Percentiles rank a stretch among this genome's conserved stretches.
Conservation (phyloP, 2,329 filamentous ascomycete species). For the Neofusicoccum umdonicola region DNA sequence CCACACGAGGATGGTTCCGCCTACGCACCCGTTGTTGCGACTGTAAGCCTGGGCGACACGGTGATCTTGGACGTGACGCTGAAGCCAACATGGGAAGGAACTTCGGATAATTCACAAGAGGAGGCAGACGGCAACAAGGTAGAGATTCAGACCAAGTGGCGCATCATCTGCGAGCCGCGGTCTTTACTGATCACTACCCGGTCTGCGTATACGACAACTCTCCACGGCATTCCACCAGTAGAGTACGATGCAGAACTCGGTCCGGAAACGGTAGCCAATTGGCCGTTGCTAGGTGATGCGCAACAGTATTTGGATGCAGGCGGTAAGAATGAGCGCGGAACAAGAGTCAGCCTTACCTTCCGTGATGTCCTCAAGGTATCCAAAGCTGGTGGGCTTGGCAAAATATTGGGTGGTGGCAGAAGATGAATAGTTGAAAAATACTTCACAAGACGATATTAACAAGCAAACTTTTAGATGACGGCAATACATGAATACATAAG, state of each 20-base stretch:
- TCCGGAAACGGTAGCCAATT: constrained; percentile 62
- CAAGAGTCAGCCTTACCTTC: constrained; percentile 74
- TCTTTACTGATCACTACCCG: constrained; percentile 73
- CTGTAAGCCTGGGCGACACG: constrained; percentile 76
- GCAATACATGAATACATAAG: not conserved
- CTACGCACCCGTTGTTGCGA: constrained; percentile 86
- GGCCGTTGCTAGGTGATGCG: constrained; percentile 60
- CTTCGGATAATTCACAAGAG: constrained; percentile 39
- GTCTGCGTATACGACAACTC: constrained; percentile 65
- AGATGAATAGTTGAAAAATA: constrained; percentile 21
- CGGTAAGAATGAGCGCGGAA: constrained; percentile 58
- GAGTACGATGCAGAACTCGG: constrained; percentile 64
- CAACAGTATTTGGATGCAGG: constrained; percentile 44
- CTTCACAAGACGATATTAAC: not conserved
- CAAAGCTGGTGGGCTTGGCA: constrained; percentile 56
- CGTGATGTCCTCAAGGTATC: constrained; percentile 78
- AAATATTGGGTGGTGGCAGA: constrained; percentile 54
- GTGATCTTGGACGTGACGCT: constrained; percentile 73
- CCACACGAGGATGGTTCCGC: constrained; percentile 89
- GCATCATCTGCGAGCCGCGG: constrained; percentile 78
- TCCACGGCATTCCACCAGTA: constrained; percentile 72
- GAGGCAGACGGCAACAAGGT: not conserved
- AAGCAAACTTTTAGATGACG: not conserved
- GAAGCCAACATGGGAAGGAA: constrained; percentile 39
- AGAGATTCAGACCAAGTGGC: constrained; percentile 23